Evolutionary conservation across 129 eudicot genomes (phyloP), one percentile per base, ranked within the genome.

Genomic region (Pulicaria dysenterica): DNA sequence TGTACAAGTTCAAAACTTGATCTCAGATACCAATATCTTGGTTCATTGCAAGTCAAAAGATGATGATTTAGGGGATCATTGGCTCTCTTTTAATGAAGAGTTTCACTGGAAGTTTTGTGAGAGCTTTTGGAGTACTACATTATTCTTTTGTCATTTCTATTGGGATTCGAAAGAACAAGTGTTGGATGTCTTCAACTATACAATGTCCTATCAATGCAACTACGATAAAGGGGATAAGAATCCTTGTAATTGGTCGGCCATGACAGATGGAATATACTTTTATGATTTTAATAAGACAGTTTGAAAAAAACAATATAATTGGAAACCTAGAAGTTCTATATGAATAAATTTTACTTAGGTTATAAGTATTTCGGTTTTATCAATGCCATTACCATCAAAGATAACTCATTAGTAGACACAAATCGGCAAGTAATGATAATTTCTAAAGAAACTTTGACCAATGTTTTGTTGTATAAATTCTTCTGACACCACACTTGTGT

Each of bases 171-270:
- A 15, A 15, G 58, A 54, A 54, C 58, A 54, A 54, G 58, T n/a
- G 3, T 15, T 15, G 3, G 43, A 31, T 60, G 66, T 60, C 10
- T 60, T 60, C 34, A 12, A 60, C 14, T 4, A 10, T 10, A 66
- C 72, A 2, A 66, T 66, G 72, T 8, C 17, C 16, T 47, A 13
- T 17, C 56, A 15, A 46, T 66, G 72, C 56, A 9, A 66, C 12
- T 12, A 15, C 5, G 39, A 66, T 9, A 5, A 8, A 6, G 56
- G 40, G 5, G 72, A 46, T 24, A 50, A 37, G 19, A 66, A 66
- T 66, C 51, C 17, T 16, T 67, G 72, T 46, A 19, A 67, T 45
- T 67, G 72, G 72, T 10, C 42, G 16, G 72, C 49, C 16, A 8
- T 2, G 42, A 8, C 14, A 7, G 72, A 47, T 47, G 72, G 72